A percentile compares a stretch with the other conserved stretches of the same genome.
phyloP scores from a whole-genome alignment of 2,329 filamentous ascomycete species.

The Ceratocystis variospora region DNA sequence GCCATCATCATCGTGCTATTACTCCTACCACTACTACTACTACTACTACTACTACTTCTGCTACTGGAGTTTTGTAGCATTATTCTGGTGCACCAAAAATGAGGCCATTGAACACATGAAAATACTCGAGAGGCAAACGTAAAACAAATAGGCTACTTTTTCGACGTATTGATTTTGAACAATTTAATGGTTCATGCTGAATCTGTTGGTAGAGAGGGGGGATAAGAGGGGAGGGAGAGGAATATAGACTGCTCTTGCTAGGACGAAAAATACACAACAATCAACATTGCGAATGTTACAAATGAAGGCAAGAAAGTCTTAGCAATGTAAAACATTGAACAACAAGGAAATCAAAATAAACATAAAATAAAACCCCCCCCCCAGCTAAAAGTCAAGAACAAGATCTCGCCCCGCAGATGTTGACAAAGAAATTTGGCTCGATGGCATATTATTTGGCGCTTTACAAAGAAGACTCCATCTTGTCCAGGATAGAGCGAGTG shows the following conservation, averaged over 20 bases:
- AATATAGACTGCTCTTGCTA: conserved; percentile 3
- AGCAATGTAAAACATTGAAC: not conserved
- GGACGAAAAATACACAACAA: not conserved
- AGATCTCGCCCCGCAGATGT: not conserved
- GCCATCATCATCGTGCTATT: not conserved
- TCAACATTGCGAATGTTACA: not conserved
- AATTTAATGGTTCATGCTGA: not conserved
- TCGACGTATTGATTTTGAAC: not conserved
- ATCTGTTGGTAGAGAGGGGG: not conserved
- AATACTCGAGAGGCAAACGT: not conserved
- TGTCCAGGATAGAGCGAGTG: conserved; percentile 81
- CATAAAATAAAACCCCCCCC: too few relatives aligned
- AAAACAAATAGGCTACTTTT: not conserved
- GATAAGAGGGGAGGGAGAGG: not conserved
- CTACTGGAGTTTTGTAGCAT: not conserved
- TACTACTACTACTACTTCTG: too few relatives aligned
- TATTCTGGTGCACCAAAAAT: not conserved
- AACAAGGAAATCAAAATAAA: not conserved
- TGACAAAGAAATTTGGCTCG: conserved; percentile 1
- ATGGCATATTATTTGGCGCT: not conserved
- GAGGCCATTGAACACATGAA: not conserved
- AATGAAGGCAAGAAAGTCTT: not conserved
- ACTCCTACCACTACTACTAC: too few relatives aligned
- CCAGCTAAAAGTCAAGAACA: not conserved
- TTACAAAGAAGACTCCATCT: conserved; percentile 55